Evolutionary conservation across 768 basidiomycete species (phyloP).

Genomic region (Russula earlei): DNA sequence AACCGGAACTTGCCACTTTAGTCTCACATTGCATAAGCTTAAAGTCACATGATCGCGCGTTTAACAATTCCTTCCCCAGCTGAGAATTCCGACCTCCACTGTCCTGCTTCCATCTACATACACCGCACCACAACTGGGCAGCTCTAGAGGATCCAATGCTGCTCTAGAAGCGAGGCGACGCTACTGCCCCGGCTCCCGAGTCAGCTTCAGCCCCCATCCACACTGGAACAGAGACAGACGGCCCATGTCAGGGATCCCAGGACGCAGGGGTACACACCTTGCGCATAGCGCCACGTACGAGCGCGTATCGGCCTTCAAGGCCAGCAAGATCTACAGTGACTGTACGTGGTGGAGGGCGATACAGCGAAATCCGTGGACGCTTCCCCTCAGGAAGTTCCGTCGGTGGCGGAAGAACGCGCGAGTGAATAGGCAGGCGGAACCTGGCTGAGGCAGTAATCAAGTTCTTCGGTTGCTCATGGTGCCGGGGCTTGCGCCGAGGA

Average conservation of each 20-base stretch:
- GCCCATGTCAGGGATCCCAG: too few species aligned
- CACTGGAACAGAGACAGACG: neutral
- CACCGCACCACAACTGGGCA: constrained; percentile 26
- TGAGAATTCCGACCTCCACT: neutral
- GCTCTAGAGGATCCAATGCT: constrained; percentile 22
- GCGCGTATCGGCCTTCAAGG: constrained; percentile 4
- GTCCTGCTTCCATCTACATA: constrained; percentile 16
- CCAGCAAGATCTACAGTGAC: neutral
- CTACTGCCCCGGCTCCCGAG: constrained; percentile 23
- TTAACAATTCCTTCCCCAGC: neutral
- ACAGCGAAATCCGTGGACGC: constrained; percentile 9
- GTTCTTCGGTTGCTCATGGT: neutral
- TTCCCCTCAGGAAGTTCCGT: neutral
- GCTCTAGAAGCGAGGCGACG: constrained; percentile 23
- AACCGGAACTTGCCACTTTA: neutral
- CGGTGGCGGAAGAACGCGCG: neutral
- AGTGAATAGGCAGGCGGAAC: constrained; percentile 6
- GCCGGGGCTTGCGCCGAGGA: neutral
- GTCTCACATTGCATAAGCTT: neutral
- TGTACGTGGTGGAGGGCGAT: constrained; percentile 12
- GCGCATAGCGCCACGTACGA: constrained; percentile 9
- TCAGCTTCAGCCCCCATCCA: neutral
- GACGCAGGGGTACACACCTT: constrained; percentile 14
- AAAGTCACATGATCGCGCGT: constrained; percentile 5
- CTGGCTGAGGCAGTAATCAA: constrained; percentile 1